Percentiles rank a stretch among this genome's conserved stretches.
Conservation (phyloP, 495 filamentous ascomycete species). For the Cudoniella acicularis region DNA sequence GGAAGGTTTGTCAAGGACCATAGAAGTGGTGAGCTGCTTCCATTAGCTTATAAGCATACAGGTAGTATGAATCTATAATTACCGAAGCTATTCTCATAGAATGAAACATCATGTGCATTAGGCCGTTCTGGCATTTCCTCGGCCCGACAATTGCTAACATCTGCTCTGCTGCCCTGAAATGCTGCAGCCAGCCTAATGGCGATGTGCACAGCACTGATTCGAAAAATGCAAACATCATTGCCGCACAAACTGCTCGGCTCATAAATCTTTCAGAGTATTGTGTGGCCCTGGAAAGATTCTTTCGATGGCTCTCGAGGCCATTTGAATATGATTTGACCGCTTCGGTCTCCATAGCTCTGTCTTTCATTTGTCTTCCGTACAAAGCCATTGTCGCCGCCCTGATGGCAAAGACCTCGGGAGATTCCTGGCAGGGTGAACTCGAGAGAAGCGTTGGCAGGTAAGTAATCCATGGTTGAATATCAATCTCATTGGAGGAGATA, state of each 20-base stretch:
- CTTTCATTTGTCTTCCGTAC: background rate
- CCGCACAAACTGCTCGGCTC: background rate
- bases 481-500: background rate
- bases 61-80: background rate
- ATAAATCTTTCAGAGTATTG: background rate
- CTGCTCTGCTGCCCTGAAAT: background rate
- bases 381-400: background rate
- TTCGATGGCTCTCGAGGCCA: background rate
- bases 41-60: background rate
- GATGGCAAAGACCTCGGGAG: background rate
- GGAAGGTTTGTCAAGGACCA: background rate
- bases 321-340: background rate
- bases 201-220: background rate
- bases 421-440: background rate
- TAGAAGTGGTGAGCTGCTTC: background rate
- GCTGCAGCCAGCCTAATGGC: background rate
- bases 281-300: background rate
- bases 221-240: background rate
- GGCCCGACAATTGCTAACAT: background rate
- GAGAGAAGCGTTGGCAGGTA: background rate
- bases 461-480: background rate
- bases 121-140: background rate
- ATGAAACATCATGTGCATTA: background rate
- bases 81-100: background rate
- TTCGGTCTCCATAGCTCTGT: background rate